Percentiles rank a stretch among this genome's conserved stretches.
These are phyloP conservation scores for Collybia sp. DNA, from an alignment of 768 basidiomycete genomes.

Conservation along the genomic window DNA sequence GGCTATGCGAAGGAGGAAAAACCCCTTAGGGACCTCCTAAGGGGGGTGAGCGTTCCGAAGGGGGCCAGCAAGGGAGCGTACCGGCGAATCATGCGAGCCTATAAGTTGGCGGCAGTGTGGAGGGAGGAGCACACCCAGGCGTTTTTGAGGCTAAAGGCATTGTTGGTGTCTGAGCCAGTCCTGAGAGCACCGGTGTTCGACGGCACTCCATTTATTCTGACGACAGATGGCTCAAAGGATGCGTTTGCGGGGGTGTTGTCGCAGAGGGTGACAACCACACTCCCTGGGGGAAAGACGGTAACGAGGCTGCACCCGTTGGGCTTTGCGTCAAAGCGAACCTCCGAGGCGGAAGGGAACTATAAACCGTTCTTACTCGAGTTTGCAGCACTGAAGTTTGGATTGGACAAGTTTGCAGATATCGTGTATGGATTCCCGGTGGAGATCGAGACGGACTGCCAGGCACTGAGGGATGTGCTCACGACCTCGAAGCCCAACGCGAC, in stretches of 20 bases:
- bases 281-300: too few relatives aligned
- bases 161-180: slow-evolving; percentile 19
- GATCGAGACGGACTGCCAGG: too few relatives aligned
- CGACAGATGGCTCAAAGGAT: slow-evolving; percentile 28
- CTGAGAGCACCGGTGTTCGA: slow-evolving; percentile 18
- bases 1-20: slow-evolving; percentile 22
- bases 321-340: slow-evolving; percentile 29
- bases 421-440: too few relatives aligned
- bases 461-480: too few relatives aligned
- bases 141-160: slow-evolving; percentile 21
- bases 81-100: slow-evolving; percentile 1
- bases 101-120: slow-evolving; percentile 14
- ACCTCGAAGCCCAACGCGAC: neutral
- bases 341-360: slow-evolving; percentile 21
- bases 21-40: slow-evolving; percentile 19
- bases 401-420: too few relatives aligned
- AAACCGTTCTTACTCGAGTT: slow-evolving; percentile 27
- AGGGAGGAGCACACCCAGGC: slow-evolving; percentile 13
- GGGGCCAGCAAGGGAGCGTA: slow-evolving; percentile 14
- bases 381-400: slow-evolving; percentile 5
- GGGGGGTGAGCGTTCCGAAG: slow-evolving; percentile 11
- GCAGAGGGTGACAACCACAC: too few relatives aligned
- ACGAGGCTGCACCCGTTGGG: slow-evolving; percentile 21
- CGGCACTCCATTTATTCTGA: slow-evolving; percentile 28
- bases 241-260: slow-evolving; percentile 17